Base-by-base conservation (phyloP, 495 filamentous ascomycete genomes). In the Aspergillus heteromorphus region DNA sequence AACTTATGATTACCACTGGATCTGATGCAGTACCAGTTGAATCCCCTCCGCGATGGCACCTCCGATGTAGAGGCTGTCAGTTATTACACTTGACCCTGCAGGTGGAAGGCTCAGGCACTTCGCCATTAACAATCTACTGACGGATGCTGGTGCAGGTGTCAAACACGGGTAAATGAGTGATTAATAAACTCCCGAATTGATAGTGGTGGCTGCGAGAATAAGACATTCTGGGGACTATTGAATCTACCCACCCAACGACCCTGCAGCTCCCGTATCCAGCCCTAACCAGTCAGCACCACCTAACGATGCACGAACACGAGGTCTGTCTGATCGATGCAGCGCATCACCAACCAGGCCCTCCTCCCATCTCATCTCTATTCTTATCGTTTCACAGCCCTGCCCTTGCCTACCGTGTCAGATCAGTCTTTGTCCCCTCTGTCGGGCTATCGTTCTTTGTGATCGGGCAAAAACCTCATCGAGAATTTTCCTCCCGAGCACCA, bases 31-130 rank as follows among this genome's bases (percentile, higher is more conserved):
- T 66, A 6, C 52, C 59, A 21, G 57, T 75, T 17, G 61, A 55
- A 21, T 75, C 18, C 66, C 69, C 4, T 31, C 52, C 6, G 51
- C 60, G 16, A 70, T 2, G 55, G 61, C 27, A 62, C 59, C 18
- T 65, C 62, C 45, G 53, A 57, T 23, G 31, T 59, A 40, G 54
- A 45, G 60, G 57, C 49, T 66, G 67, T 2, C 57, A 66, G 59
- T 14, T 57, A 38, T 53, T 73, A 34, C 70, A 73, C 56, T 40
- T 72, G 14, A 63, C 73, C 19, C 40, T 74, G 49, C 65, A 74
- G 48, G 70, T 74, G 14, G 62, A 48, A 14, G 61, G 68, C 56
- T 21, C 25, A 1, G 50, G 50, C 18, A 54, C n/a, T 27, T 55
- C 56, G n/a, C 57, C 56, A 4, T 54, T 73, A 54, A 69, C 61